Evolutionary conservation across 352 stramenopile species (phyloP), one percentile per base, ranked within the genome.

Genomic region (Pythium myriotylum): DNA sequence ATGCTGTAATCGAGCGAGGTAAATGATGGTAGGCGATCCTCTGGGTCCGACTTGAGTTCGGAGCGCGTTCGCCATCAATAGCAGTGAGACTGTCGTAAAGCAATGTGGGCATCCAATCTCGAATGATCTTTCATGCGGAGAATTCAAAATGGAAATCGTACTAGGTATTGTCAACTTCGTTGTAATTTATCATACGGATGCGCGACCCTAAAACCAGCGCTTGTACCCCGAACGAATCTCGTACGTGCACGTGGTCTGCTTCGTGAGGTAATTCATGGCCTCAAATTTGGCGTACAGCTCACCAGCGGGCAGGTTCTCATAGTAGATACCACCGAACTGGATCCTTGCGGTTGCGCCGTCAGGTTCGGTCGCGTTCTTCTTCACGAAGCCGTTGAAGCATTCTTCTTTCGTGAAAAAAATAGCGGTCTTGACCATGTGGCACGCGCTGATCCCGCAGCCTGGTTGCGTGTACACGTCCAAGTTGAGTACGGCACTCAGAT

Each of bases 211-310:
- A 39, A 83, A 81, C 77, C 77, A 87, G 4, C 77, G 63, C 59
- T 86, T 82, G 73, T 70, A 84, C 41, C 74, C 74, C 46, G 63
- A 73, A 35, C 65, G 72, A 17, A 67, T 33, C 24, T 61, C 46
- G 33, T 57, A 67, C 42, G 69, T 81, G 65, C 78, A 88, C 17
- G 76, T 77, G 7, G 73, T 52, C 49, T 70, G 51, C 17, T 69
- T 53, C 23, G 76, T 82, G 23, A 88, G 64, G 50, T 81, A 80
- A 66, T 88, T 88, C 22, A 67, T 76, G 23, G 59, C 62, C 48
- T 87, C 75, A 33, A 69, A 87, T 46, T 84, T 84, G 64, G 75
- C 63, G 63, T 85, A 87, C 29, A 87, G 73, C 56, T 85, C 75
- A 14, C 77, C 73, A 10, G 55, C 50, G 0, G 77, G 77, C 37